phyloP scores from a whole-genome alignment of 1,284 basidiomycete genomes.

The Ceratobasidium sp. region DNA sequence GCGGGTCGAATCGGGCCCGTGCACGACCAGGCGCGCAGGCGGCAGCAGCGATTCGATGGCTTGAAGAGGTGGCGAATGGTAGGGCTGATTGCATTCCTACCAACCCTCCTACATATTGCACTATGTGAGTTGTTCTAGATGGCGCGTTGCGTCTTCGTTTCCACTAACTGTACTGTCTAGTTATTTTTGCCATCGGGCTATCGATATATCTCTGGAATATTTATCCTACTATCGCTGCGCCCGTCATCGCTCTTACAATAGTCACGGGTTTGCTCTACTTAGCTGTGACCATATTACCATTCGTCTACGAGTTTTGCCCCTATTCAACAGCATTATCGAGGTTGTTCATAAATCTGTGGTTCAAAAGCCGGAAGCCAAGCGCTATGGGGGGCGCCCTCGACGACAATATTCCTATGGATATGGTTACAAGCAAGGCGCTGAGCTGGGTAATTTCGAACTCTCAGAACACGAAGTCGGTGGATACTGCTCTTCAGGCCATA shows the following conservation, averaged over 20 bases:
- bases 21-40: constrained; percentile 7
- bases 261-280: neutral
- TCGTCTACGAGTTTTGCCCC: neutral
- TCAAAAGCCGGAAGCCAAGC: neutral
- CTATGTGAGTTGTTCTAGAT: neutral
- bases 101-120: constrained; percentile 8
- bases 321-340: constrained; percentile 8
- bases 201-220: constrained; percentile 10
- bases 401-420: constrained; percentile 20
- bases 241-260: neutral
- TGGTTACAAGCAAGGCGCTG: constrained; percentile 1
- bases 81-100: constrained; percentile 1
- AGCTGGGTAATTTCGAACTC: constrained; percentile 18
- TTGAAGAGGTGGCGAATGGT: constrained; percentile 15
- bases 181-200: constrained; percentile 10
- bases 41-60: constrained; percentile 11
- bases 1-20: constrained; percentile 7
- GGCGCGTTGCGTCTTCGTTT: neutral
- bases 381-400: neutral
- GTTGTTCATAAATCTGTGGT: neutral
- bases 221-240: neutral
- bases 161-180: neutral
- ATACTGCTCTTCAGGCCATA: constrained; percentile 14
- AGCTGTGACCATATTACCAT: neutral
- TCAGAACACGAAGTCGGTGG: constrained; percentile 8